Conservation (phyloP, 495 filamentous ascomycete genomes). For the Aspergillus hancockii region DNA sequence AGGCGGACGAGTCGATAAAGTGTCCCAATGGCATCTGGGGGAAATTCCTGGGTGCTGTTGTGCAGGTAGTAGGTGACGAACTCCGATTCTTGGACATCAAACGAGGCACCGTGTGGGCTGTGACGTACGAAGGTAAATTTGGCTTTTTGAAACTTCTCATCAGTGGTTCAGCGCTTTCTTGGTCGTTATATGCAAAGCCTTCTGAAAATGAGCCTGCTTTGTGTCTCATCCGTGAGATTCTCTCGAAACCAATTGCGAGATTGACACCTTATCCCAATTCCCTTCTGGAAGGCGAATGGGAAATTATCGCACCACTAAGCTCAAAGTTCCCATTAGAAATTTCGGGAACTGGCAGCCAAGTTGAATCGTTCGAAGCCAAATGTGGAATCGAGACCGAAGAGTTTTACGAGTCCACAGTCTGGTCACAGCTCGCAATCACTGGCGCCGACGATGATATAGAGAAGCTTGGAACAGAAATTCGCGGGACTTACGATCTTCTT, state of each 20-base stretch:
- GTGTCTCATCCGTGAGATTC: constrained; percentile 45
- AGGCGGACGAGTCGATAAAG: constrained; percentile 10
- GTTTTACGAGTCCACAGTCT: constrained; percentile 40
- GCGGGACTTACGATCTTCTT: constrained; percentile 56
- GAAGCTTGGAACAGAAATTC: constrained; percentile 44
- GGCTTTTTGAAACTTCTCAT: constrained; percentile 55
- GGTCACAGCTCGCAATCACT: constrained; percentile 37
- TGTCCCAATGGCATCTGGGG: constrained; percentile 29
- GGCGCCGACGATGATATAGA: constrained; percentile 27
- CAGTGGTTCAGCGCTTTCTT: constrained; percentile 39
- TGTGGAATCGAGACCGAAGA: constrained; percentile 42
- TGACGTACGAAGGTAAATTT: constrained; percentile 48
- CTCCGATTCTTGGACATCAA: constrained; percentile 49
- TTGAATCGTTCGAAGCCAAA: constrained; percentile 28
- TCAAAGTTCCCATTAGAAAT: constrained; percentile 21
- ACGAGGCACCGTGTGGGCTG: constrained; percentile 53
- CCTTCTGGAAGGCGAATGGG: constrained; percentile 51
- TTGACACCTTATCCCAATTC: constrained; percentile 36
- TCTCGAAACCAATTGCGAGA: constrained; percentile 57
- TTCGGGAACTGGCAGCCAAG: constrained; percentile 23
- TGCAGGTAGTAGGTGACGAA: constrained; percentile 35
- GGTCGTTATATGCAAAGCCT: constrained; percentile 57
- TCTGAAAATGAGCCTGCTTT: constrained; percentile 32
- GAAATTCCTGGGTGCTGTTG: constrained; percentile 37
- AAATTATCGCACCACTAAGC: constrained; percentile 48